Evolutionary conservation across 495 filamentous ascomycete species (phyloP).

Genomic region (Trichoderma orchidacearum): DNA sequence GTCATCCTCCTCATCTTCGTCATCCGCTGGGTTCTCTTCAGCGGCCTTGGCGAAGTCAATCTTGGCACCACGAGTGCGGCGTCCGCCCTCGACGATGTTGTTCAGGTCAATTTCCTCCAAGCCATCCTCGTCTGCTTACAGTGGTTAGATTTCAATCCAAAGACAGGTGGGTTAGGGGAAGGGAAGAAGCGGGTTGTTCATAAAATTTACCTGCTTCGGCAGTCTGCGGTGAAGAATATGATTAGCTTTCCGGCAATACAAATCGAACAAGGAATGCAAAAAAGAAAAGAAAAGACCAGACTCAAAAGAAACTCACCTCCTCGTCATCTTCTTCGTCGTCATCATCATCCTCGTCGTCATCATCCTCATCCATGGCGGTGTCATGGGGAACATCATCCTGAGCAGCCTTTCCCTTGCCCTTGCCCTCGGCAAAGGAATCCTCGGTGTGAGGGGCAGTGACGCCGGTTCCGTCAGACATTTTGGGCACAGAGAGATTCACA

Average conservation of each 20-base stretch:
- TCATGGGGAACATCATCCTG: constrained; percentile 35
- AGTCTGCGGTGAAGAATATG: constrained; percentile 7
- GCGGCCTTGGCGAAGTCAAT: constrained; percentile 78
- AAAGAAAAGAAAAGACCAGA: no score
- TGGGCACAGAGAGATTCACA: constrained; percentile 20
- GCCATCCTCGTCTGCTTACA: constrained; percentile 49
- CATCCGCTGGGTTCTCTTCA: constrained; percentile 53
- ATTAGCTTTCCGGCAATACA: constrained; percentile 11
- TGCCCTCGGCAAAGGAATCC: constrained; percentile 13
- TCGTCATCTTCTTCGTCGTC: constrained; percentile 41
- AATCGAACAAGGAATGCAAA: no score
- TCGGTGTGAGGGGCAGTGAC: constrained; percentile 12
- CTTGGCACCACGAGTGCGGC: constrained; percentile 72
- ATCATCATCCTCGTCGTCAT: constrained; percentile 50
- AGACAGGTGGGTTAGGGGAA: not conserved
- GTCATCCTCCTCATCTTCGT: constrained; percentile 72
- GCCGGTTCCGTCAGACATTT: constrained; percentile 18
- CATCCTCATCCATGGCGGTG: constrained; percentile 54
- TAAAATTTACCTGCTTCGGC: constrained; percentile 30
- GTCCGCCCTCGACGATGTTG: constrained; percentile 69
- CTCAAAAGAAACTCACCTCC: constrained; percentile 49
- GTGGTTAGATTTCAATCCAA: not conserved
- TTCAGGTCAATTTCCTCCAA: constrained; percentile 77
- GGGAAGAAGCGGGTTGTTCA: constrained; percentile 26
- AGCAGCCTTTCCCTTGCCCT: constrained; percentile 50